Percentiles rank a stretch among this genome's conserved stretches.
phyloP scores from a whole-genome alignment of 768 basidiomycete species.

The Chiua virens region DNA sequence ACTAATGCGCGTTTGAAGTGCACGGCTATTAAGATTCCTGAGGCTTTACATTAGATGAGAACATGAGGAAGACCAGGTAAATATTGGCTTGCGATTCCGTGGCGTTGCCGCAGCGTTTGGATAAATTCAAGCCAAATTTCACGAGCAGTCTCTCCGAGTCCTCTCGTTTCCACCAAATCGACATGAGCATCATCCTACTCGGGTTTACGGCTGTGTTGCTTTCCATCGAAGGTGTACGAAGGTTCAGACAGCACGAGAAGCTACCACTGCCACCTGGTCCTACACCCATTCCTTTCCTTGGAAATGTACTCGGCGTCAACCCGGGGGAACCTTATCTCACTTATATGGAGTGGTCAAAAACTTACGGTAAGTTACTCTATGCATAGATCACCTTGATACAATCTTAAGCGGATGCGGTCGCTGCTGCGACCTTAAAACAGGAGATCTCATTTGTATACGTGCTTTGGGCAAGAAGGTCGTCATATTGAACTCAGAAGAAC shows the following conservation, averaged over 20 bases:
- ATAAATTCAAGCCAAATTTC: no score
- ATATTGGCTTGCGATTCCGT: no score
- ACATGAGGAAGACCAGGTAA: no score
- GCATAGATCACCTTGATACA: not conserved
- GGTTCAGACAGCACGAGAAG: not conserved
- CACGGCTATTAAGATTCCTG: no score
- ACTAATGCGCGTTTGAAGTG: no score
- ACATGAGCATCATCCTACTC: slow-evolving; percentile 1
- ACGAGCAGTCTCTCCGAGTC: no score
- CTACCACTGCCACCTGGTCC: slow-evolving; percentile 21
- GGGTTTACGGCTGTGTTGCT: slow-evolving; percentile 3
- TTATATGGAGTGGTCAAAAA: slow-evolving; percentile 21
- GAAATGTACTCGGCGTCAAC: slow-evolving; percentile 14
- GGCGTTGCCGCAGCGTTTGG: no score
- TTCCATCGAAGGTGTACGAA: not conserved
- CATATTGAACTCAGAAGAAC: slow-evolving; percentile 48
- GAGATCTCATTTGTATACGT: slow-evolving; percentile 5
- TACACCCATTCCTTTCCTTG: slow-evolving; percentile 9
- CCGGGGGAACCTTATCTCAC: slow-evolving; percentile 7
- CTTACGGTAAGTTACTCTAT: slow-evolving; percentile 10
- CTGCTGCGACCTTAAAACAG: not conserved
- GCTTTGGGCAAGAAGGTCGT: slow-evolving; percentile 48
- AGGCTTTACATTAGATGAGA: no score
- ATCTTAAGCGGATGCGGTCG: not conserved
- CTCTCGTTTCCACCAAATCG: no score